Evolutionary conservation across 257 asterid species (phyloP).

Genomic region (Misopates orontium): DNA sequence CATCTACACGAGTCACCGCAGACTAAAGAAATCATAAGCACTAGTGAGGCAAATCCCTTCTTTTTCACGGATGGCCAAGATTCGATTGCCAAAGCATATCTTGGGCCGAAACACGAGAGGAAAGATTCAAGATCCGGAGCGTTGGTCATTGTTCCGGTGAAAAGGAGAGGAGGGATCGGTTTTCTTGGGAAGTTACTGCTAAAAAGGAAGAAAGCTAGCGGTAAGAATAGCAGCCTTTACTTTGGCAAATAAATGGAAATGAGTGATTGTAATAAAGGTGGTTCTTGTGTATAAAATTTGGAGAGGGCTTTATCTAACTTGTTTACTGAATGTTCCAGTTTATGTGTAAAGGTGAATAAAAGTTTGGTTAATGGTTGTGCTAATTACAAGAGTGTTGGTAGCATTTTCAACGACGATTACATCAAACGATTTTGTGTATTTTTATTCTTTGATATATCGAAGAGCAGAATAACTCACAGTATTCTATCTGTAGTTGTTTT

Average conservation of each 20-base stretch:
- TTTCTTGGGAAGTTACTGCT: slow-evolving; percentile 68
- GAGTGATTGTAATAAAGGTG: slow-evolving; percentile 23
- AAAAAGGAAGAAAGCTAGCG: slow-evolving; percentile 53
- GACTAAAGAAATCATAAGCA: slow-evolving; percentile 35
- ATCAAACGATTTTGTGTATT: no score
- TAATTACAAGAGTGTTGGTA: no score
- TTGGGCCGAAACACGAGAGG: slow-evolving; percentile 24
- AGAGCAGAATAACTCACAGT: no score
- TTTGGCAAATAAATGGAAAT: slow-evolving; percentile 36
- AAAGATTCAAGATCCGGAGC: slow-evolving; percentile 39
- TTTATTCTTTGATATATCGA: no score
- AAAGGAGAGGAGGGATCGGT: slow-evolving; percentile 57
- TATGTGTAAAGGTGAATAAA: neutral
- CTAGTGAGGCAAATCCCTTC: slow-evolving; percentile 10
- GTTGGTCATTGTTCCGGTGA: slow-evolving; percentile 49
- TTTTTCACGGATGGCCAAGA: slow-evolving; percentile 27
- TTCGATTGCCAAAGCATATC: no score
- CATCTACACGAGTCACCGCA: slow-evolving; percentile 33
- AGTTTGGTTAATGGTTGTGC: neutral
- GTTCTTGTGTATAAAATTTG: slow-evolving; percentile 23
- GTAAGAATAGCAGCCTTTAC: slow-evolving; percentile 43
- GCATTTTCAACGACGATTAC: no score
- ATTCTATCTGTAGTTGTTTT: no score
- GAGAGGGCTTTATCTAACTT: slow-evolving; percentile 12
- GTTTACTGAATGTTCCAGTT: slow-evolving; percentile 3